Conservation (phyloP, 306 rosid species). For the Vigna reflexopilosa region DNA sequence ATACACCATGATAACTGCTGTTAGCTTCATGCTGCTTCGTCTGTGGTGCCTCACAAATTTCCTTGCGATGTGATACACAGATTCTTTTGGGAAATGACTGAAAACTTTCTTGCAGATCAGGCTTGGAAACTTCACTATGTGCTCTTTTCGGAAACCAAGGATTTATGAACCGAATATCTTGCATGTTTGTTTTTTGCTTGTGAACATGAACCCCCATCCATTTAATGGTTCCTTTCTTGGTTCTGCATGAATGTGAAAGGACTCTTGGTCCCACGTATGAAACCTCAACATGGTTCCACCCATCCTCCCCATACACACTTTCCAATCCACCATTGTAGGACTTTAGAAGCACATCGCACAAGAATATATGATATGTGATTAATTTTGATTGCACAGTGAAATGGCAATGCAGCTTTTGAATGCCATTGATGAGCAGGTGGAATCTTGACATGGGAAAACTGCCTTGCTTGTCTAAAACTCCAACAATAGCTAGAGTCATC, state of each 20-base stretch:
- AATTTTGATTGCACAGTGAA: neutral
- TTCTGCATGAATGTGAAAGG: neutral
- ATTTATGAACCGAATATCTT: conserved; percentile 31
- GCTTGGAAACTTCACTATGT: neutral
- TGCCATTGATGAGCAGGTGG: conserved; percentile 10
- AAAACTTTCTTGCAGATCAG: neutral
- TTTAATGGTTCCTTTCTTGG: conserved; percentile 21
- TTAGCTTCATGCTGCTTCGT: neutral
- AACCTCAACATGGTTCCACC: conserved; percentile 40
- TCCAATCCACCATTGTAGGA: conserved; percentile 8
- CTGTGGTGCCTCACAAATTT: conserved; percentile 24
- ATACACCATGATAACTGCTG: neutral
- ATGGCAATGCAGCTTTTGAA: conserved; percentile 20
- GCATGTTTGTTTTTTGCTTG: conserved; percentile 19
- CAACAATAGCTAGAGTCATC: conserved; percentile 26
- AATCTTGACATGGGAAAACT: neutral
- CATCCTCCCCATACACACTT: conserved; percentile 2
- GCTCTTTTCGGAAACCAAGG: conserved; percentile 1
- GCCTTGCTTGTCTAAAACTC: conserved; percentile 5
- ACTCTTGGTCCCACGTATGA: neutral
- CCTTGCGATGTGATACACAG: conserved; percentile 3
- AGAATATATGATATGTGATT: conserved; percentile 5
- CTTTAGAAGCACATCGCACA: conserved; percentile 2
- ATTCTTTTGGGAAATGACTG: neutral
- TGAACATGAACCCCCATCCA: conserved; percentile 31